Evolutionary conservation across 179 eudicot species (phyloP), one percentile per base, ranked within the genome.

Genomic region (Silene vulgaris): DNA sequence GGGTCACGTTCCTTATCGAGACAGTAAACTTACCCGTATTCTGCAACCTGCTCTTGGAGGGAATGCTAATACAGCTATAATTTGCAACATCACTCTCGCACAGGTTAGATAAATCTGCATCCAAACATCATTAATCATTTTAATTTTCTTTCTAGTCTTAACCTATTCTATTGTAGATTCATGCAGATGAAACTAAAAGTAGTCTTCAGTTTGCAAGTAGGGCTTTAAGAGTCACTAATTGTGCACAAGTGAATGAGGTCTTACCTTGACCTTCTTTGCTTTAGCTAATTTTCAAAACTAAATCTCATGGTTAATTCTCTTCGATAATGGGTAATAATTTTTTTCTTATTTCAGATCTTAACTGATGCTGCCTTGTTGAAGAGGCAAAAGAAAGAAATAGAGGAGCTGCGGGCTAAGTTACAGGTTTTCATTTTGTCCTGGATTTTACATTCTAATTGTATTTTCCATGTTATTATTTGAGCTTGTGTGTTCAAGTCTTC

Each of bases 31-130:
- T 43, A 95, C 99, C 16, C 97, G 99, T 37, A 92, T 95, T 78
- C 82, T 95, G 80, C 99, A 95, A 86, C 97, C 99, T 77, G 97
- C 99, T 48, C 84, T 95, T 19, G 99, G 99, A 63, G 99, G 99
- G 29, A 95, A 95, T 85, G 94, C 99, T 73, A 95, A 95, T 73
- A 95, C 97, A 28, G 97, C 97, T 43, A 92, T 95, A 63, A 95
- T 95, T 70, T 95, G 97, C 82, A 95, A 95, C 72, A 92, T 95
- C 75, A 95, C 99, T 8, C 93, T 95, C 78, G 97, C 99, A 61
- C 97, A 88, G 97, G 99, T 94, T 65, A 67, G 70, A 8, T n/a
- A 59, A 52, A 1, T 23, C 11, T n/a, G 12, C 13, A 20, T 64
- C 21, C 35, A 14, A 12, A 54, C 37, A n/a, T 73, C 77, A 17